Base-by-base conservation (phyloP, 441 rosid species). In the Populus trichocarpa region DNA sequence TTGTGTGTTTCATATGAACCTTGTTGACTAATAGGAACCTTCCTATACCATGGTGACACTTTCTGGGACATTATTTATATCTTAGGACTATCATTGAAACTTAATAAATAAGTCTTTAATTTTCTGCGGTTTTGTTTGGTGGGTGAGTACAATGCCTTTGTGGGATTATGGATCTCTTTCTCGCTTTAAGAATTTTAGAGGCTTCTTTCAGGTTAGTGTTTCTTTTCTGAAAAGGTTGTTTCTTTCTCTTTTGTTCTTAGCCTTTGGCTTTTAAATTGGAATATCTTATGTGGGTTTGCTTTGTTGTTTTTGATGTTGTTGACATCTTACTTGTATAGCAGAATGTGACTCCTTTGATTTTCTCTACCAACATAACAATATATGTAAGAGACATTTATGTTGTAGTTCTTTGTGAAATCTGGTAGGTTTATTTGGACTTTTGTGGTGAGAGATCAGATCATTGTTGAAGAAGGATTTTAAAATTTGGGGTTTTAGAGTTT, bases 101-200 rank as follows among this genome's bases (percentile, higher is more conserved):
- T 53, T 30, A 30, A 30, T 5, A 33, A 33, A 6, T 38, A 5
- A 33, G n/a, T 35, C 30, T 13, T 33, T 74, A 11, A 72, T 32
- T 11, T 72, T 79, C 18, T 71, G 22, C 71, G 6, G 46, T 69
- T 75, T 18, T 23, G 33, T 26, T 33, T 75, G 28, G 67, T 67
- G 75, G 75, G 5, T 80, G 68, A 32, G 22, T 71, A 61, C 76
- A 77, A 84, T 86, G 89, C 79, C 84, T 73, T 69, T 86, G 81
- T 76, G 85, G 84, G 72, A 66, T 81, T 82, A 77, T 18, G 71
- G 63, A 42, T 80, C 79, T 75, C 82, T 86, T 67, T 72, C 82
- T 69, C 68, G 78, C 67, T 77, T 81, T 78, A 80, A 26, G 78
- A 83, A 59, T 80, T 82, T 77, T 67, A 50, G 28, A 35, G 71